Conservation (phyloP, 306 rosid genomes). For the Benincasa hispida region DNA sequence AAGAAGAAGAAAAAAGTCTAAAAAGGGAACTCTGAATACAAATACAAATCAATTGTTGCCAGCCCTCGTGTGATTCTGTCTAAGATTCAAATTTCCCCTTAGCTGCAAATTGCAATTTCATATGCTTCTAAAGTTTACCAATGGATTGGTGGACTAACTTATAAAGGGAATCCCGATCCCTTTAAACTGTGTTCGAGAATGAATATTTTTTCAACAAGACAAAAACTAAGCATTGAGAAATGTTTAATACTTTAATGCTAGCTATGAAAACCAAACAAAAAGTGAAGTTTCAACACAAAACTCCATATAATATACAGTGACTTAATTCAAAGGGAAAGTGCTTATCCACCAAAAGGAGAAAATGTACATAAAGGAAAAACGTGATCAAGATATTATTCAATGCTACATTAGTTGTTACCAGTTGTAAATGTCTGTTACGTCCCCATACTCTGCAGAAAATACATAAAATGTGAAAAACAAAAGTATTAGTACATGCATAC, state of each 20-base stretch:
- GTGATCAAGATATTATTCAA: background rate
- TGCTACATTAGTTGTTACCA: constrained; percentile 40
- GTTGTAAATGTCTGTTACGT: constrained; percentile 82
- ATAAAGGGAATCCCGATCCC: background rate
- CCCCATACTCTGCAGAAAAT: constrained; percentile 69
- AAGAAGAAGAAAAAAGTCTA: too few species aligned
- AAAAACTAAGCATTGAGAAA: background rate
- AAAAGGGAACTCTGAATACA: background rate
- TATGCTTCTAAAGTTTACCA: background rate
- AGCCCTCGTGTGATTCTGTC: background rate
- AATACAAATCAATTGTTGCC: background rate
- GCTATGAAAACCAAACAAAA: background rate
- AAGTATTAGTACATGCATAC: background rate
- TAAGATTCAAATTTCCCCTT: background rate
- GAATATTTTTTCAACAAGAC: background rate
- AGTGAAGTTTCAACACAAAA: background rate
- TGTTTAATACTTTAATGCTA: background rate
- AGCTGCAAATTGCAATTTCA: background rate
- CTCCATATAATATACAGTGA: background rate
- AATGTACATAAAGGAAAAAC: background rate
- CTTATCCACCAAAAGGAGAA: background rate
- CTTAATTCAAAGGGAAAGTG: background rate
- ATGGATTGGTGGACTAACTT: background rate
- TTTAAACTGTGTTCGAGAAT: background rate
- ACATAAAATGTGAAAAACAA: background rate